phyloP scores from a whole-genome alignment of 2,329 filamentous ascomycete genomes.

The Penicillium sp. region DNA sequence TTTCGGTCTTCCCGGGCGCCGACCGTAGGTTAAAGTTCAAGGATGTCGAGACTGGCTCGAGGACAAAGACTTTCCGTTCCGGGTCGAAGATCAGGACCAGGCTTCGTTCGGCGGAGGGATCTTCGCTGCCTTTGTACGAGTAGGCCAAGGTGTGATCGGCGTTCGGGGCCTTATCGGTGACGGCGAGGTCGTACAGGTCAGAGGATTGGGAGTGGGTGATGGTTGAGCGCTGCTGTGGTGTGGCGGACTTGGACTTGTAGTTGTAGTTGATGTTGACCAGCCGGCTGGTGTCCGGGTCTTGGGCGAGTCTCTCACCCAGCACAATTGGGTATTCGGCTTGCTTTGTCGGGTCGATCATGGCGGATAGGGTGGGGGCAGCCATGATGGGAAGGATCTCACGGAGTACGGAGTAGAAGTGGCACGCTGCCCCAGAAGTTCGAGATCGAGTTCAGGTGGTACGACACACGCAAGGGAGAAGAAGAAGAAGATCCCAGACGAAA shows the following conservation, averaged over 20 bases:
- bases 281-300: constrained; percentile 24
- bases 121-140: constrained; percentile 44
- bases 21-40: constrained; percentile 84
- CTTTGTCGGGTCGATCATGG: constrained; percentile 47
- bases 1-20: constrained; percentile 66
- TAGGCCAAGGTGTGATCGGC: constrained; percentile 42
- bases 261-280: constrained; percentile 49
- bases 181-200: constrained; percentile 43
- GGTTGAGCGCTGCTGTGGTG: constrained; percentile 39
- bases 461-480: neutral
- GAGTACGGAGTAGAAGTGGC: neutral
- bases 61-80: constrained; percentile 70
- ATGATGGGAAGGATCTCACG: constrained; percentile 21
- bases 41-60: constrained; percentile 78
- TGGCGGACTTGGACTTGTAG: constrained; percentile 46
- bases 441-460: neutral
- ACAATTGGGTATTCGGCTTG: constrained; percentile 50
- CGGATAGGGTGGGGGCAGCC: constrained; percentile 34
- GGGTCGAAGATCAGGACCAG: constrained; percentile 72
- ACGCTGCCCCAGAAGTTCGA: neutral
- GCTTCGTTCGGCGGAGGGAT: constrained; percentile 36
- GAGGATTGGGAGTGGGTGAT: constrained; percentile 37
- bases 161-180: constrained; percentile 44
- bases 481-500: neutral
- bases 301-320: constrained; percentile 44